Percentiles rank a stretch among this genome's conserved stretches.
Evolutionary conservation across 257 asterid genomes (phyloP).

Genomic region (Solanum phureja): DNA sequence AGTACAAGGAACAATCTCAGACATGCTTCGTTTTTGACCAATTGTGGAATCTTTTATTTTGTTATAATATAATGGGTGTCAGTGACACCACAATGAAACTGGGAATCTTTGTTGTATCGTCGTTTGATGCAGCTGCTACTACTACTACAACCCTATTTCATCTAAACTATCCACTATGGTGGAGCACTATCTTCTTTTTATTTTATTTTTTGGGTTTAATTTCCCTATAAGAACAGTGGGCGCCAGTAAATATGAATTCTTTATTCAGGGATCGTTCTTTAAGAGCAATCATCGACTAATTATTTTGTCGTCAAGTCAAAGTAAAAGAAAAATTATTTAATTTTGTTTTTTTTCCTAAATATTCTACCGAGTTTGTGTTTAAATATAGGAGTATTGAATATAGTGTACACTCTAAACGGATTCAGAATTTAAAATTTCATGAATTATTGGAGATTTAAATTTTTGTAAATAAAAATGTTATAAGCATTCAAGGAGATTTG

Average conservation of each 20-base stretch:
- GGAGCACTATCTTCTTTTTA: not conserved
- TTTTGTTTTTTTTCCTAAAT: not conserved
- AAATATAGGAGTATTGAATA: not conserved
- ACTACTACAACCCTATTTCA: not conserved
- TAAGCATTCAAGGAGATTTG: too few species aligned
- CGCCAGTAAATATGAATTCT: not conserved
- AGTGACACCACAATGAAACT: not conserved
- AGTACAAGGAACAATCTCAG: not conserved
- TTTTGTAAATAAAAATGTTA: too few species aligned
- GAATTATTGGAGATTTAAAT: too few species aligned
- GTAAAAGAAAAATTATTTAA: not conserved
- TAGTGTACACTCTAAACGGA: too few species aligned
- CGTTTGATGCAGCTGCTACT: not conserved
- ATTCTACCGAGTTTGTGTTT: not conserved
- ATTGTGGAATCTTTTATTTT: not conserved
- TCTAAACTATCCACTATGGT: not conserved
- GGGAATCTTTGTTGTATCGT: not conserved
- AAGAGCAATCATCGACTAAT: not conserved
- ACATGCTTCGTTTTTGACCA: conserved; percentile 10
- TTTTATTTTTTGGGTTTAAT: not conserved
- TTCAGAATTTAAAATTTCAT: too few species aligned
- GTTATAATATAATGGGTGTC: not conserved
- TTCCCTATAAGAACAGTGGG: not conserved
- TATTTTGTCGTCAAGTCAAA: not conserved
- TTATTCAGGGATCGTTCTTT: not conserved